Conservation (phyloP, 2,329 filamentous ascomycete species). For the Sporothrix variecibatus region DNA sequence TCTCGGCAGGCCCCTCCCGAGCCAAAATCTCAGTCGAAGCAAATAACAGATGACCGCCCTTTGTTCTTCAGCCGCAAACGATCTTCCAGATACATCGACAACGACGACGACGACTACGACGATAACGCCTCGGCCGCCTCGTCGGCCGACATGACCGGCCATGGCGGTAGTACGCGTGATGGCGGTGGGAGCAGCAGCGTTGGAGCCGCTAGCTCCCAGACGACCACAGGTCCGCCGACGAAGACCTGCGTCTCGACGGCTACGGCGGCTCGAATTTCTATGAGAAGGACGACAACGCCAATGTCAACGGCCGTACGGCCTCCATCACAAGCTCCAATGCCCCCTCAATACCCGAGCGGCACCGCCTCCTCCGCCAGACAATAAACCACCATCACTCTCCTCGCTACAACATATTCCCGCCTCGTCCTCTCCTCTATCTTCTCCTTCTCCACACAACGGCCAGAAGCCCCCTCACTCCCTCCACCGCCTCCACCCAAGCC, state of each 20-base stretch:
- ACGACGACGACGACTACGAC: constrained; percentile 20
- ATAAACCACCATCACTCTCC: neutral
- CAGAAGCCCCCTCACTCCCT: constrained; percentile 21
- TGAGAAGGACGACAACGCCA: neutral
- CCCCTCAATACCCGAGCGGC: constrained; percentile 11
- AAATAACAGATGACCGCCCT: constrained; percentile 19
- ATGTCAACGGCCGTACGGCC: neutral
- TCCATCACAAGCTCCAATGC: constrained; percentile 22
- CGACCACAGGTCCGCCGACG: constrained; percentile 27
- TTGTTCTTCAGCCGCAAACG: constrained; percentile 22
- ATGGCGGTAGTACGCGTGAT: constrained; percentile 18
- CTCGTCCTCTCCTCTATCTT: neutral
- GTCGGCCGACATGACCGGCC: constrained; percentile 30
- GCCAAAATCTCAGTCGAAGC: neutral
- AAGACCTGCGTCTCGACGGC: constrained; percentile 24
- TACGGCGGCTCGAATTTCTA: constrained; percentile 5
- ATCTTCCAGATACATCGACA: constrained; percentile 5
- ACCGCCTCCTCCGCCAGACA: constrained; percentile 18
- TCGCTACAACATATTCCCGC: neutral
- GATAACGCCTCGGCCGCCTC: constrained; percentile 27
- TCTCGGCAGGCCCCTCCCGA: neutral
- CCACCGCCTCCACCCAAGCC: constrained; percentile 26
- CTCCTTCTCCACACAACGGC: neutral
- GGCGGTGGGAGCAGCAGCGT: constrained; percentile 26
- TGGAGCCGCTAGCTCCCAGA: constrained; percentile 29